Conservation (phyloP, 305 asterid species). For the Fraxinus floribunda region DNA sequence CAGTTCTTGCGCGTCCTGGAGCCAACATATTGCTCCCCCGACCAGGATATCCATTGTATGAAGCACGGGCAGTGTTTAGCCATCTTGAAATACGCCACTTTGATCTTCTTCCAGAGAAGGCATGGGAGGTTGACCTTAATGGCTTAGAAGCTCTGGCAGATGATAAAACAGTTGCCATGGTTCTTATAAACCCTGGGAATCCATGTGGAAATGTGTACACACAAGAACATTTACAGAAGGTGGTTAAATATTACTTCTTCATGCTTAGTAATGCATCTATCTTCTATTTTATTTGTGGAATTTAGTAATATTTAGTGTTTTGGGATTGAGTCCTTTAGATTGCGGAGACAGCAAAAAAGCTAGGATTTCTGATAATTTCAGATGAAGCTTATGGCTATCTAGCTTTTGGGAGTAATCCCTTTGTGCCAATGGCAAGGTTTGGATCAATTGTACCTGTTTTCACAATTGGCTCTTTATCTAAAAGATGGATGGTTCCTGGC, state of each 20-base stretch:
- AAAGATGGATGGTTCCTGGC: constrained; percentile 65
- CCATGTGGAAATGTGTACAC: constrained; percentile 51
- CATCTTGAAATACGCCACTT: constrained; percentile 61
- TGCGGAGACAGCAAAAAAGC: constrained; percentile 54
- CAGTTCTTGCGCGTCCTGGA: constrained; percentile 56
- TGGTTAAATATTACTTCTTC: background rate
- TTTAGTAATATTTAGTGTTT: background rate
- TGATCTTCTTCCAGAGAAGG: constrained; percentile 53
- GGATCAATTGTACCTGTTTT: constrained; percentile 47
- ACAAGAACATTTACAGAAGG: constrained; percentile 40
- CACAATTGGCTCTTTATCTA: constrained; percentile 49
- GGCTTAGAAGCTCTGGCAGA: constrained; percentile 62
- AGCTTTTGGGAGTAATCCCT: constrained; percentile 8
- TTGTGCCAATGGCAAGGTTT: constrained; percentile 48
- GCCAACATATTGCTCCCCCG: constrained; percentile 64
- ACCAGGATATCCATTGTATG: constrained; percentile 71
- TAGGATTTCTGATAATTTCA: constrained; percentile 53
- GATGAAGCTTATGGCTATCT: constrained; percentile 34
- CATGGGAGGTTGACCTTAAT: constrained; percentile 70
- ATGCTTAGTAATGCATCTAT: background rate
- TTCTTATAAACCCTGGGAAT: constrained; percentile 67
- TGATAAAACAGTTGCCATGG: constrained; percentile 65
- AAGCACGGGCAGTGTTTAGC: constrained; percentile 53
- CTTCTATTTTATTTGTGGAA: constrained; percentile 32
- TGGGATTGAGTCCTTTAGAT: constrained; percentile 26